A percentile compares a stretch with the other conserved stretches of the same genome.
Conservation (phyloP, 352 stramenopile species). For the Phytophthora ramorum region DNA sequence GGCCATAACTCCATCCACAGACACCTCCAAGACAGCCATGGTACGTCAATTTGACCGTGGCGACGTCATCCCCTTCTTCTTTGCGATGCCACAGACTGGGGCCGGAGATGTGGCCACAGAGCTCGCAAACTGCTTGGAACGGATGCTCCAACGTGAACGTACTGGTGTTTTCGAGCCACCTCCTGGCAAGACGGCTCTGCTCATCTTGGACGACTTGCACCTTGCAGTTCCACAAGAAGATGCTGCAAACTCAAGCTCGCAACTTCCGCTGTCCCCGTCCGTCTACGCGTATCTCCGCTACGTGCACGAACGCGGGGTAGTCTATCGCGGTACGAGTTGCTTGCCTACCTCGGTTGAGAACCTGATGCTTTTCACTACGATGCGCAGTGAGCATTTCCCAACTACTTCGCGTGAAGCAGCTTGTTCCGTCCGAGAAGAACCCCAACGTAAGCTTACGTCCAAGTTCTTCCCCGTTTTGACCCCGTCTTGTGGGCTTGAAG, state of each 20-base stretch:
- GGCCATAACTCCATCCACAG: conserved; percentile 19
- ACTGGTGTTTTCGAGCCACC: conserved; percentile 57
- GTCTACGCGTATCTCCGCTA: conserved; percentile 45
- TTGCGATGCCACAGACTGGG: conserved; percentile 36
- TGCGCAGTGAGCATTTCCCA: conserved; percentile 9
- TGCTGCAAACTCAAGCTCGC: not conserved
- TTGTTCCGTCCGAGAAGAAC: conserved; percentile 10
- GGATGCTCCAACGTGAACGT: conserved; percentile 65
- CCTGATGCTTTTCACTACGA: conserved; percentile 46
- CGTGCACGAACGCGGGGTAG: conserved; percentile 37
- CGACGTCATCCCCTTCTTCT: conserved; percentile 57
- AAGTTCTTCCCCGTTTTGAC: conserved; percentile 48
- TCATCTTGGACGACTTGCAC: conserved; percentile 68
- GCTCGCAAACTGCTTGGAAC: conserved; percentile 50
- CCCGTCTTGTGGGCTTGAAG: conserved; percentile 23
- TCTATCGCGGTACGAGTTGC: conserved; percentile 30
- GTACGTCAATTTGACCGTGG: conserved; percentile 44
- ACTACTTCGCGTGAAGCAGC: not conserved
- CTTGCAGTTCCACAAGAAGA: conserved; percentile 21
- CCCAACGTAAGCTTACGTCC: conserved; percentile 23
- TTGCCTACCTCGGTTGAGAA: conserved; percentile 37
- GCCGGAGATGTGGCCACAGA: conserved; percentile 25
- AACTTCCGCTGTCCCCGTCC: conserved; percentile 12
- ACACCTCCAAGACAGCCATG: conserved; percentile 8
- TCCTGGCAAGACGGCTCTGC: conserved; percentile 54